Evolutionary conservation across 768 basidiomycete species (phyloP), one percentile per base, ranked within the genome.

Genomic region (Xanthoconium stramineum): DNA sequence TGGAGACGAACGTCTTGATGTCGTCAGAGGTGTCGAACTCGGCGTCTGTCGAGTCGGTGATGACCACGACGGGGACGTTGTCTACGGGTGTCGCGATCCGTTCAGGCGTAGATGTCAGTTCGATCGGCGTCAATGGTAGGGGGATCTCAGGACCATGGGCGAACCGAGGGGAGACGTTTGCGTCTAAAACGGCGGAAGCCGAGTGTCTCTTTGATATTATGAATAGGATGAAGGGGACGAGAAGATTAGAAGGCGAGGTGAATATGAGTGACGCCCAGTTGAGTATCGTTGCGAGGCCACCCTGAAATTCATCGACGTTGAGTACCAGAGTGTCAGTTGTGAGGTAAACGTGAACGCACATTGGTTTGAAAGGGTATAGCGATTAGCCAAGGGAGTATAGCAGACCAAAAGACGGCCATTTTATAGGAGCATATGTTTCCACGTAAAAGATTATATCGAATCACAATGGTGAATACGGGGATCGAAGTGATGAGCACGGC

Each of bases 211-310:
- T 67, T 8, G 65, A 67, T 6, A 57, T 32, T 2, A 65, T 55
- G 37, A 64, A 64, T 2, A 66, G 32, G 14, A 66, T 35, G 30
- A 67, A 66, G 13, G 62, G 65, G 10, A 66, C 37, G 44, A 66
- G 59, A 19, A 66, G 65, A 44, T 66, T 66, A 3, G 58, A 52
- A 19, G 65, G 65, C 4, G 62, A 53, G 1, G 65, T 67, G 44
- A 66, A 59, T 51, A 66, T 44, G 14, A 66, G 65, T 4, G 65
- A 67, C 6, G 65, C 62, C 65, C 65, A 66, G 11, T 66, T 66
- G 12, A 66, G 42, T 50, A 66, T 65, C 2, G 38, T 53, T 14
- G 53, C 24, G 11, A 66, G 44, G 42, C 59, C 61, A 33, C 37
- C 57, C 65, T 65, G 10, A 6, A 39, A 45, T 12, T 3, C 8